Evolutionary conservation across 2,329 filamentous ascomycete species (phyloP), one percentile per base, ranked within the genome.

Genomic region (Daldinia eschscholtzii): DNA sequence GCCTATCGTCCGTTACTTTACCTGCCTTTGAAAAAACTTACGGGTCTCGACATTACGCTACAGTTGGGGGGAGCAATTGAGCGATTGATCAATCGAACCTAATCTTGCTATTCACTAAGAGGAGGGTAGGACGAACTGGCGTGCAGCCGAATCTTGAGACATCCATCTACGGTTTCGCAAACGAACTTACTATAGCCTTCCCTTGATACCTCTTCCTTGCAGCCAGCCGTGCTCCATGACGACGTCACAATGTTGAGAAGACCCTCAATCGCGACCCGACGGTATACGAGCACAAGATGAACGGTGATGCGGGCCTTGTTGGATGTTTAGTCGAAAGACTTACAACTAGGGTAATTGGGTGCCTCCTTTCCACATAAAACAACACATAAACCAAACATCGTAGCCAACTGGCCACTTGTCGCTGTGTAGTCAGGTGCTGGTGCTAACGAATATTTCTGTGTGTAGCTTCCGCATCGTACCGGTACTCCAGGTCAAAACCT

Each of bases 271-370:
- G 72, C 73, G 71, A 76, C 70, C 72, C 73, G 74, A 78, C 74
- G 75, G 74, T 75, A 77, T 75, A 73, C 65, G 65, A 75, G 71
- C 72, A 73, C 76, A 79, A 78, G 73, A 89, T 89, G 87, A 88
- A 86, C 78, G 84, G 84, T 78, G 87, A 89, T 79, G 84, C 85
- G 76, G 83, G 84, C 79, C 83, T 89, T 74, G 87, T 90, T 76
- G 83, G 84, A 80, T 87, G 85, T 78, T 83, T 90, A 73, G 87
- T 90, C 76, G 87, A 89, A 79, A 86, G 88, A 79, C 83, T 90
- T 73, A 85, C 86, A 70, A 87, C 87, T 70, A 86, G 88, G 83
- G 88, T 90, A 85, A 73, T 77, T 57, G 42, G 58, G 35, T 64
- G 53, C 61, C 59, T 60, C 46, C 18, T 55, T 57, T 39, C 41